phyloP scores from a whole-genome alignment of 768 basidiomycete species.

The Pleurotus citrinopileatus region DNA sequence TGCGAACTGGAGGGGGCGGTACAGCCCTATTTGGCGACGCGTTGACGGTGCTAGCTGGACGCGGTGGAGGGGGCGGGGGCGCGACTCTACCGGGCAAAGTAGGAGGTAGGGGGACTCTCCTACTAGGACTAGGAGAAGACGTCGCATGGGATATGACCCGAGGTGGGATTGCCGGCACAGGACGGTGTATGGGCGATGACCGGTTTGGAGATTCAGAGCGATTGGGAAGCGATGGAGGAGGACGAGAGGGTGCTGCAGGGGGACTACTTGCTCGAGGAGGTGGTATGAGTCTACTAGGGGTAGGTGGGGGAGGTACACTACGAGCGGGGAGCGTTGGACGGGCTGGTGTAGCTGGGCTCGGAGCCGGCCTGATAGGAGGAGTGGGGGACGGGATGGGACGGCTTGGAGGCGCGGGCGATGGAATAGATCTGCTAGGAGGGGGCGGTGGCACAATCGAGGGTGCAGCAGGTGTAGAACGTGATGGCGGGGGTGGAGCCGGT shows the following conservation, averaged over 20 bases:
- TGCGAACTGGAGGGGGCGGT: slow-evolving; percentile 39
- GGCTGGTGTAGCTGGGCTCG: slow-evolving; percentile 26
- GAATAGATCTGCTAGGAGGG: slow-evolving; percentile 22
- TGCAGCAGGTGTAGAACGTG: slow-evolving; percentile 28
- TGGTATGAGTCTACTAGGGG: slow-evolving; percentile 19
- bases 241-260: slow-evolving; percentile 27
- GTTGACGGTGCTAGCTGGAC: slow-evolving; percentile 34
- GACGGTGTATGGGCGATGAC: slow-evolving; percentile 20
- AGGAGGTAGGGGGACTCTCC: slow-evolving; percentile 34
- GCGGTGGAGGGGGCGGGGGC: slow-evolving; percentile 44
- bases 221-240: slow-evolving; percentile 24
- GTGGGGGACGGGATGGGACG: slow-evolving; percentile 5
- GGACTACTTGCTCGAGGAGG: slow-evolving; percentile 24
- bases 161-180: slow-evolving; percentile 28
- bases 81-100: slow-evolving; percentile 32
- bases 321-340: slow-evolving; percentile 39
- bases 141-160: slow-evolving; percentile 20
- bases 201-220: slow-evolving; percentile 7
- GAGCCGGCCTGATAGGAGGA: slow-evolving; percentile 6
- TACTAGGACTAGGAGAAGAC: slow-evolving; percentile 21
- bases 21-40: slow-evolving; percentile 30
- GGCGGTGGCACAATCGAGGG: slow-evolving; percentile 37
- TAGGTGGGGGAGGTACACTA: slow-evolving; percentile 36
- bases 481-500: slow-evolving; percentile 33
- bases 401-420: slow-evolving; percentile 16